Conservation (phyloP, 495 filamentous ascomycete genomes). For the Daldinia bambusicola region DNA sequence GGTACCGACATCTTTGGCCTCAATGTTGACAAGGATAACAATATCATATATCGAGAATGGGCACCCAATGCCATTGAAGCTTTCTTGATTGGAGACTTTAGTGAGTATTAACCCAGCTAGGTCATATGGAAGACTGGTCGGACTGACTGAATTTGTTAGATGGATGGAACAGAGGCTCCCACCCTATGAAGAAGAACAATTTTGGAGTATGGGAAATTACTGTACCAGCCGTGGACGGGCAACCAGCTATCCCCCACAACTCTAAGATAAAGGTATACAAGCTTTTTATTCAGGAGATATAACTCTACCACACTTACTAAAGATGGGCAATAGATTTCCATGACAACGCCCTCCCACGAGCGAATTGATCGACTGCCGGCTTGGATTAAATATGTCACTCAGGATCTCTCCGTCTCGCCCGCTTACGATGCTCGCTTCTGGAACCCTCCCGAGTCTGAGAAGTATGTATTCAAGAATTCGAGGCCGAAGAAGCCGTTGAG, state of each 20-base stretch:
- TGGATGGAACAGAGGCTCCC: slow-evolving; percentile 83
- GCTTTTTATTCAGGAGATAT: slow-evolving; percentile 2
- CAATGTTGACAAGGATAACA: slow-evolving; percentile 78
- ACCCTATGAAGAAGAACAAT: slow-evolving; percentile 83
- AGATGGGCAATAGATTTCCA: slow-evolving; percentile 71
- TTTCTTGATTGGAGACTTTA: slow-evolving; percentile 95
- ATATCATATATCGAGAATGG: slow-evolving; percentile 95
- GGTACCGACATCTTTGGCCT: slow-evolving; percentile 89
- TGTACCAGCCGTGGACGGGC: slow-evolving; percentile 75
- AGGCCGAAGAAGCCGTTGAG: slow-evolving; percentile 86
- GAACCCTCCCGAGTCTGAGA: slow-evolving; percentile 82
- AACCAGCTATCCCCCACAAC: slow-evolving; percentile 85
- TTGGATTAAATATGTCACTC: slow-evolving; percentile 97
- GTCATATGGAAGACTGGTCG: background rate
- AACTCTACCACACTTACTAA: slow-evolving; percentile 24
- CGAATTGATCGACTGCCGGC: slow-evolving; percentile 89
- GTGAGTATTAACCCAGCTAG: slow-evolving; percentile 55
- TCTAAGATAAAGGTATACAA: slow-evolving; percentile 89
- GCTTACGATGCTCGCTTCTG: slow-evolving; percentile 96
- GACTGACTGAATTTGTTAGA: slow-evolving; percentile 62
- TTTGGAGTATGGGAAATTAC: slow-evolving; percentile 92
- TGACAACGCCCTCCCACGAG: slow-evolving; percentile 81
- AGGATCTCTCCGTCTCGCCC: slow-evolving; percentile 87
- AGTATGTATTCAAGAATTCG: slow-evolving; percentile 83
- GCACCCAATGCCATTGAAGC: slow-evolving; percentile 87